These are phyloP conservation scores for Alternaria triticimaculans DNA, from an alignment of 2,329 filamentous ascomycete genomes.

Conservation along the genomic window DNA sequence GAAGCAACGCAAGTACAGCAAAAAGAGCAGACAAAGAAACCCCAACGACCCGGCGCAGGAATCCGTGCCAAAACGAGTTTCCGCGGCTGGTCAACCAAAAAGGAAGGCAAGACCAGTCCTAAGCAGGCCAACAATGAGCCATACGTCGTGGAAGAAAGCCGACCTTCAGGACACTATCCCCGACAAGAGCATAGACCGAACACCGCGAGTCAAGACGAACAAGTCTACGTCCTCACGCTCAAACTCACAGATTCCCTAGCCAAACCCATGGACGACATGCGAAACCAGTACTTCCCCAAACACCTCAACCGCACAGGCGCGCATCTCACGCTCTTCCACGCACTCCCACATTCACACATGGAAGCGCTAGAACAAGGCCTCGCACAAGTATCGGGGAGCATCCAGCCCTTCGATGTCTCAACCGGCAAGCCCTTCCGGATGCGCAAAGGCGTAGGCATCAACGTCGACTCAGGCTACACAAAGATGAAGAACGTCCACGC, in stretches of 20 bases:
- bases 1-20: slow-evolving; percentile 3
- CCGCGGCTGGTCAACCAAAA: slow-evolving; percentile 20
- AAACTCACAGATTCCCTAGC: slow-evolving; percentile 49
- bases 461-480: slow-evolving; percentile 41
- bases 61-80: slow-evolving; percentile 22
- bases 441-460: slow-evolving; percentile 51
- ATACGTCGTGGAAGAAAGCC: slow-evolving; percentile 12
- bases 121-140: neutral
- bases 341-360: slow-evolving; percentile 51
- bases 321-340: slow-evolving; percentile 56
- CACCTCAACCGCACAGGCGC: slow-evolving; percentile 52
- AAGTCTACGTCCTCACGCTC: slow-evolving; percentile 54
- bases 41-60: slow-evolving; percentile 18
- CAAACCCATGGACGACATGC: slow-evolving; percentile 48
- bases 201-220: slow-evolving; percentile 38
- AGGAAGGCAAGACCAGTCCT: slow-evolving; percentile 6
- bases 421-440: slow-evolving; percentile 51
- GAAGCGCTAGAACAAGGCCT: slow-evolving; percentile 44
- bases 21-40: slow-evolving; percentile 10
- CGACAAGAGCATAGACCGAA: slow-evolving; percentile 39
- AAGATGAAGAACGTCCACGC: slow-evolving; percentile 46
- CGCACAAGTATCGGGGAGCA: slow-evolving; percentile 34
- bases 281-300: slow-evolving; percentile 52
- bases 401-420: slow-evolving; percentile 46
- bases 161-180: slow-evolving; percentile 4